These are phyloP conservation scores for Xylaria grammica DNA, from an alignment of 495 filamentous ascomycete species.

Conservation along the genomic window DNA sequence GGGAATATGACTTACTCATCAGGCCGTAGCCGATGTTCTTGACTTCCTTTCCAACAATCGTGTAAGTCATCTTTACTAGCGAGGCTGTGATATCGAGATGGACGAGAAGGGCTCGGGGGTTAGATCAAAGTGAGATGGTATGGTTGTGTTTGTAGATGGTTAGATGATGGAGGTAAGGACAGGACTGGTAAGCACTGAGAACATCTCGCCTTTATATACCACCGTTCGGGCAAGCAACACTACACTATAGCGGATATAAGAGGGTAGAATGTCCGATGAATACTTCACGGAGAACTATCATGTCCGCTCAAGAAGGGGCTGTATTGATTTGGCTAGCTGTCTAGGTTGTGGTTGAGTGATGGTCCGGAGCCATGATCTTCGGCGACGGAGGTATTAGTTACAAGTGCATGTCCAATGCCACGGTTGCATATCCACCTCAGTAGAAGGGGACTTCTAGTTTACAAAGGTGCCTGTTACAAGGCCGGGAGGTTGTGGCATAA, in stretches of 20 bases:
- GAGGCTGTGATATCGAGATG: not conserved
- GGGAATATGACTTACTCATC: conserved; percentile 43
- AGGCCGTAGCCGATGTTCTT: conserved; percentile 52
- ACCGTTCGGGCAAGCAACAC: not conserved
- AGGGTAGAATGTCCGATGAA: not conserved
- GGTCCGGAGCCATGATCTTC: not conserved
- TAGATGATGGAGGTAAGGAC: not conserved
- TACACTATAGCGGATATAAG: conserved; percentile 1
- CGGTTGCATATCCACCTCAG: not conserved
- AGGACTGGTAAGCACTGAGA: not conserved
- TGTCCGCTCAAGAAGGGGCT: not conserved
- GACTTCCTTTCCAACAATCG: conserved; percentile 45
- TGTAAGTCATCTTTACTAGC: not conserved
- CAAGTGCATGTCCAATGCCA: not conserved
- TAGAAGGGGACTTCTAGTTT: no score
- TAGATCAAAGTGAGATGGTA: not conserved
- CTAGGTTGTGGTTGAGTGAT: not conserved
- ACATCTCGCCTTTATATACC: not conserved
- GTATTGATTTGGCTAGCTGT: not conserved
- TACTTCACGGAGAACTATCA: no score
- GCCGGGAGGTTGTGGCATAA: no score
- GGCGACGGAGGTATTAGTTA: not conserved
- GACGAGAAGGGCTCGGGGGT: no score
- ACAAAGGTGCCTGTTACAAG: not conserved
- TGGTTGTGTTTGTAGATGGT: not conserved